Evolutionary conservation across 352 stramenopile species (phyloP).

Genomic region (Globisporangium sylvaticum): DNA sequence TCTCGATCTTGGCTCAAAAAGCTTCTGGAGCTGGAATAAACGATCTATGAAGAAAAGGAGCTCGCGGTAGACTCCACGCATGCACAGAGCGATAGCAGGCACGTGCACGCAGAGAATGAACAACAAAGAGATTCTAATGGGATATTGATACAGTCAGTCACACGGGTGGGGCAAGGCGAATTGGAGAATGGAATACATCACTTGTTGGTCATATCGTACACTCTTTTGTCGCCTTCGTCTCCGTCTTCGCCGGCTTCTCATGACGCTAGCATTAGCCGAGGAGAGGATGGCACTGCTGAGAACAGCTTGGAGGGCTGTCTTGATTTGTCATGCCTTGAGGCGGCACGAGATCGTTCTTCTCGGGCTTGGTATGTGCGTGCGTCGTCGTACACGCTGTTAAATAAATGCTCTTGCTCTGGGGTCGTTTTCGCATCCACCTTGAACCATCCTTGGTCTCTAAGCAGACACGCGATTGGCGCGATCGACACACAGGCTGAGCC

Average conservation of each 20-base stretch:
- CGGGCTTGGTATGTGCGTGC: neutral
- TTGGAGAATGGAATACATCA: slow-evolving; percentile 3
- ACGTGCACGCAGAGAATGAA: neutral
- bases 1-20: neutral
- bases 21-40: neutral
- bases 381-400: neutral
- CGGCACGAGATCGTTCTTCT: neutral
- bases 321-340: neutral
- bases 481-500: slow-evolving; percentile 40
- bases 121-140: neutral
- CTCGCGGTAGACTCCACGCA: neutral
- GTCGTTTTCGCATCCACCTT: neutral
- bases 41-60: neutral
- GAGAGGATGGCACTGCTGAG: neutral
- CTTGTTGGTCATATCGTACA: slow-evolving; percentile 7
- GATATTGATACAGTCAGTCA: neutral
- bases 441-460: neutral
- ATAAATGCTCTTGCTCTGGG: neutral
- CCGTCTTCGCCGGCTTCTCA: neutral
- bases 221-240: neutral
- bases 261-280: neutral
- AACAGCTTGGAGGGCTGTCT: neutral
- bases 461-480: slow-evolving; percentile 15
- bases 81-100: neutral
- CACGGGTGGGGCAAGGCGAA: neutral